A percentile compares a stretch with the other conserved stretches of the same genome.
Evolutionary conservation across 805 yeast genomes (phyloP).

Genomic region (Barnettozyma sucrosica): DNA sequence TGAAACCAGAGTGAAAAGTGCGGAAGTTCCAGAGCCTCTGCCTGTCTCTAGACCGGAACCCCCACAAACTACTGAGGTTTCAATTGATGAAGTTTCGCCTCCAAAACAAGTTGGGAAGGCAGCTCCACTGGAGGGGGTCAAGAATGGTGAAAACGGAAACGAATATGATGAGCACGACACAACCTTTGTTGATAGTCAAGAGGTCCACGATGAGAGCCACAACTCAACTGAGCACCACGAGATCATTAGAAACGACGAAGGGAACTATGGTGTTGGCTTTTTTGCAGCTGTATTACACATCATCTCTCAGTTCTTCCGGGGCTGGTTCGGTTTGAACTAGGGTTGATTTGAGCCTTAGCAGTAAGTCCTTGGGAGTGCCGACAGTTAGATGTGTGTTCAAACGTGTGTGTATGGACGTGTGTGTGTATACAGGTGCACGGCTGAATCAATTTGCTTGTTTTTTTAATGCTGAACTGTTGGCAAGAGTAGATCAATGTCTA

Average conservation of each 20-base stretch:
- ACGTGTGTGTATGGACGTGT: no score
- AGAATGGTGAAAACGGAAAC: background rate
- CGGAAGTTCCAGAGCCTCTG: background rate
- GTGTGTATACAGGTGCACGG: no score
- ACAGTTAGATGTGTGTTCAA: no score
- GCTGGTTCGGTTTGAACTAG: constrained; percentile 16
- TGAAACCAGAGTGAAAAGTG: background rate
- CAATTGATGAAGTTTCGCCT: background rate
- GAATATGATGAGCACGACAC: constrained; percentile 3
- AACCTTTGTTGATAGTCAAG: background rate
- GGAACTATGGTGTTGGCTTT: constrained; percentile 13
- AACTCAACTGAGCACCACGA: background rate
- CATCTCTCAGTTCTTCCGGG: constrained; percentile 21
- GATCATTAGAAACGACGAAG: background rate
- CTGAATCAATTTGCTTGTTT: background rate
- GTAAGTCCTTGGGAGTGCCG: no score
- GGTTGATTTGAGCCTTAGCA: no score
- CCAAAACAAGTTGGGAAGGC: constrained; percentile 3
- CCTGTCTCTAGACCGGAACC: constrained; percentile 5
- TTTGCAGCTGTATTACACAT: constrained; percentile 20
- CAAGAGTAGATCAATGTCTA: no score
- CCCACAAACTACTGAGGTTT: background rate
- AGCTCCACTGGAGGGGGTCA: background rate
- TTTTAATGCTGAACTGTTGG: background rate
- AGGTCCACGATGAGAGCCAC: background rate